Evolutionary conservation across 1,139 yeast species (phyloP).

Genomic region (Suhomyces ambrosiae): DNA sequence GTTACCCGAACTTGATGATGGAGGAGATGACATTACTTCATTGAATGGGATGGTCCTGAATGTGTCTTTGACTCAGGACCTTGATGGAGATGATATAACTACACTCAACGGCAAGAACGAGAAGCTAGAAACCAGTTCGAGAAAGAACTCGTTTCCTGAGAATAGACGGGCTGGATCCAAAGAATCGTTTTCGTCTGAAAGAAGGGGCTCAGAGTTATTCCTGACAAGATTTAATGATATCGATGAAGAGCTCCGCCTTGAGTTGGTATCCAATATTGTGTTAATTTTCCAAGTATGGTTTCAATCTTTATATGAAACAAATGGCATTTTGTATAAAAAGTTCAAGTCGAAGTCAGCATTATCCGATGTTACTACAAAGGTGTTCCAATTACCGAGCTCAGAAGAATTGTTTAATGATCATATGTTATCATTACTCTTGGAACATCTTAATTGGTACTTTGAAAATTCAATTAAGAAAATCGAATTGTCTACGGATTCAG

Average conservation of each 20-base stretch:
- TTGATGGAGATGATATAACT: slow-evolving; percentile 37
- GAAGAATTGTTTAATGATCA: slow-evolving; percentile 17
- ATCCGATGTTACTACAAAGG: slow-evolving; percentile 16
- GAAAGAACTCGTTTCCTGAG: background rate
- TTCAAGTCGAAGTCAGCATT: slow-evolving; percentile 6
- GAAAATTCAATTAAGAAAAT: slow-evolving; percentile 20
- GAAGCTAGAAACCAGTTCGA: background rate
- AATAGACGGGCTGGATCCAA: background rate
- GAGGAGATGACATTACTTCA: slow-evolving; percentile 29
- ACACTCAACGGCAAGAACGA: slow-evolving; percentile 20
- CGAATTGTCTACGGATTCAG: slow-evolving; percentile 18
- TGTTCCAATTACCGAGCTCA: slow-evolving; percentile 24
- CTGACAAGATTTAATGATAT: slow-evolving; percentile 26
- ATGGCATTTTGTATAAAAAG: slow-evolving; percentile 8
- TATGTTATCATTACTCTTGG: slow-evolving; percentile 21
- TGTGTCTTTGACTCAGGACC: slow-evolving; percentile 12
- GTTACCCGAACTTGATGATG: slow-evolving; percentile 17
- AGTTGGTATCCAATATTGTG: slow-evolving; percentile 32
- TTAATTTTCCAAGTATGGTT: slow-evolving; percentile 29
- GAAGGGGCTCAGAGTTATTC: background rate
- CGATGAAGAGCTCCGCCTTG: slow-evolving; percentile 29
- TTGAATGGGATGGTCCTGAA: slow-evolving; percentile 18
- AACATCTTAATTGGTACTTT: slow-evolving; percentile 24
- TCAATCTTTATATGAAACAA: slow-evolving; percentile 21
- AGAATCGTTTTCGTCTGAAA: background rate